Evolutionary conservation across 2,329 filamentous ascomycete species (phyloP), one percentile per base, ranked within the genome.

Genomic region (Cyphellophora attinorum): DNA sequence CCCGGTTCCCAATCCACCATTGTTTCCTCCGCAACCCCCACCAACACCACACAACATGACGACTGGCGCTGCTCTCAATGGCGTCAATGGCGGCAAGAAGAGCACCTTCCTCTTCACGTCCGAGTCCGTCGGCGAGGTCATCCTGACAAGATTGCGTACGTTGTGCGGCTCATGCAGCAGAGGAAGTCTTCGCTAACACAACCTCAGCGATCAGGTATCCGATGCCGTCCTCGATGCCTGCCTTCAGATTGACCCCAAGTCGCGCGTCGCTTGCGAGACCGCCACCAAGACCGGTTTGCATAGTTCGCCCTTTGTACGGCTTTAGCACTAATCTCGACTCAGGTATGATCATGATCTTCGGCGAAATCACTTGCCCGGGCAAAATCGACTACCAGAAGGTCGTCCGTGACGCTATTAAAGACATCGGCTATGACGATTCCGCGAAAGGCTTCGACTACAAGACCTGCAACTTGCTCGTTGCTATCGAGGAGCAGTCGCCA

Each of bases 391-490:
- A 95, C 81, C 91, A 98, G 68, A 93, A 88, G 74, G 74, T 95
- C 56, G 85, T 98, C 64, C 89, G 91, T 64, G 67, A 79, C 48
- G 78, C 88, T 61, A 86, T 98, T 77, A 89, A 94, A 78, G 89
- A 93, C 61, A 98, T 98, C 59, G 91, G 91, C 56, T 98, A 96
- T 69, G 91, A 98, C 69, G 77, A 82, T 67, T 96, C 91, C 37
- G 73, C 76, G 56, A 98, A 98, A 80, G 91, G 91, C 46, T 98
- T 98, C 68, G 91, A 98, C 73, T 94, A 95, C 85, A 96, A 96
- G 81, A 98, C 91, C 52, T 89, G 83, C 74, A 96, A 95, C 73
- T 77, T 98, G 58, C 79, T 96, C 53, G 88, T 96, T 55, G 91
- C 89, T 68, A 95, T 98, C 65, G 91, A 98, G 80, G 79, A 98